Conservation (phyloP, 768 basidiomycete species). For the Gymnopilus dilepis region DNA sequence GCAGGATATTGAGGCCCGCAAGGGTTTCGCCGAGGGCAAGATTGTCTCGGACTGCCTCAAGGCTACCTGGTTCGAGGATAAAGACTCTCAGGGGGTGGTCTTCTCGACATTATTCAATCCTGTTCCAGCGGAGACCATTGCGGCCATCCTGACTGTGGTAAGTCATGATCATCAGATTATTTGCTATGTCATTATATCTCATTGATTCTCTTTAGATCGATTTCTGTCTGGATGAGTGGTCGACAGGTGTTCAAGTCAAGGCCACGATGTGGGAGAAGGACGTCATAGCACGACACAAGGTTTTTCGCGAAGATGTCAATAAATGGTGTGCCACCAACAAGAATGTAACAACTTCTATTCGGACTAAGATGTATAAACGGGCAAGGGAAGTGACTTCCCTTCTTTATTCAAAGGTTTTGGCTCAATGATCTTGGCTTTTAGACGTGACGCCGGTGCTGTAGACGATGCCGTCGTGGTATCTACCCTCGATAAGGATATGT, state of each 20-base stretch:
- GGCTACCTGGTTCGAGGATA: slow-evolving; percentile 18
- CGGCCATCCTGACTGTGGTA: slow-evolving; percentile 22
- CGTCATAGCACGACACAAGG: background rate
- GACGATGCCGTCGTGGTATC: background rate
- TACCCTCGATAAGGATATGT: slow-evolving; percentile 2
- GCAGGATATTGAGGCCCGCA: no score
- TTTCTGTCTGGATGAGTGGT: slow-evolving; percentile 18
- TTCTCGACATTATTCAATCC: slow-evolving; percentile 14
- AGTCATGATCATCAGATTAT: no score
- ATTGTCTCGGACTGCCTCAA: slow-evolving; percentile 20
- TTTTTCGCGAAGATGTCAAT: background rate
- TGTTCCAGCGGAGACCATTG: slow-evolving; percentile 18
- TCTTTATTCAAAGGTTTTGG: background rate
- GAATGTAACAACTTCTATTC: background rate
- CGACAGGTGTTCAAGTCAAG: background rate
- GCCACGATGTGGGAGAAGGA: background rate
- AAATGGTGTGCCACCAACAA: background rate
- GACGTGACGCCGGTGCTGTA: background rate
- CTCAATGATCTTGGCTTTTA: background rate
- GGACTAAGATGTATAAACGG: background rate
- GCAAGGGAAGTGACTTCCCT: background rate
- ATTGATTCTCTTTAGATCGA: slow-evolving; percentile 11
- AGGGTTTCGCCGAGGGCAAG: slow-evolving; percentile 9
- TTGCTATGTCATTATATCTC: no score
- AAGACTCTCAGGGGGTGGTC: background rate